A percentile compares a stretch with the other conserved stretches of the same genome.
Evolutionary conservation across 148 eudicot genomes (phyloP).

Genomic region (Rhododendron mucronatum): DNA sequence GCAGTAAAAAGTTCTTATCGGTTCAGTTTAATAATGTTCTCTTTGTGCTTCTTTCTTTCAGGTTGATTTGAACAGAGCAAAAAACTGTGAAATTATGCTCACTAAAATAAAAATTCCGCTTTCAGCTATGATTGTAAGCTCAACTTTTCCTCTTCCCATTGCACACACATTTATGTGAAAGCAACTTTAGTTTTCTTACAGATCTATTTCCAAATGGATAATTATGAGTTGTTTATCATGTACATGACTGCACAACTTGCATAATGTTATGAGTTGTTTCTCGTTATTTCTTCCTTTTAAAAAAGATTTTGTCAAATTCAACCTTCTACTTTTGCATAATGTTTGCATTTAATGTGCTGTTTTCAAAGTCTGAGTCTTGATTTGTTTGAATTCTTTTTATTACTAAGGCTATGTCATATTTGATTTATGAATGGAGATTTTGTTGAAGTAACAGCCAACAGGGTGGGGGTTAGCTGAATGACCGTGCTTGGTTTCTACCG

Average conservation of each 20-base stretch:
- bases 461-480: not conserved
- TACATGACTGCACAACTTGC: not conserved
- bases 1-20: not conserved
- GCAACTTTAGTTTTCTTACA: not conserved
- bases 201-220: not conserved
- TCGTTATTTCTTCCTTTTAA: not conserved
- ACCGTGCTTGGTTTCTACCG: not conserved
- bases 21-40: not conserved
- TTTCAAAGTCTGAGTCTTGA: not conserved
- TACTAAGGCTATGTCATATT: not conserved
- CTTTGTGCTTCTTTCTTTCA: slow-evolving; percentile 19
- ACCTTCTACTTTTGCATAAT: not conserved
- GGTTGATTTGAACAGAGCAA: slow-evolving; percentile 94
- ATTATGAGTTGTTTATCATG: not conserved
- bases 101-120: slow-evolving; percentile 95
- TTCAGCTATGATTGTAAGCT: slow-evolving; percentile 84
- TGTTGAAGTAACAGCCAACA: not conserved
- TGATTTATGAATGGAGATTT: not conserved
- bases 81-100: slow-evolving; percentile 98
- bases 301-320: not conserved
- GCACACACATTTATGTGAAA: not conserved
- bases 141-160: slow-evolving; percentile 11
- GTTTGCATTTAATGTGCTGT: not conserved
- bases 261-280: not conserved
- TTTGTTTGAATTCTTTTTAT: not conserved